A percentile compares a stretch with the other conserved stretches of the same genome.
These are phyloP conservation scores for Mycena amicta DNA, from an alignment of 768 basidiomycete species.

Conservation along the genomic window DNA sequence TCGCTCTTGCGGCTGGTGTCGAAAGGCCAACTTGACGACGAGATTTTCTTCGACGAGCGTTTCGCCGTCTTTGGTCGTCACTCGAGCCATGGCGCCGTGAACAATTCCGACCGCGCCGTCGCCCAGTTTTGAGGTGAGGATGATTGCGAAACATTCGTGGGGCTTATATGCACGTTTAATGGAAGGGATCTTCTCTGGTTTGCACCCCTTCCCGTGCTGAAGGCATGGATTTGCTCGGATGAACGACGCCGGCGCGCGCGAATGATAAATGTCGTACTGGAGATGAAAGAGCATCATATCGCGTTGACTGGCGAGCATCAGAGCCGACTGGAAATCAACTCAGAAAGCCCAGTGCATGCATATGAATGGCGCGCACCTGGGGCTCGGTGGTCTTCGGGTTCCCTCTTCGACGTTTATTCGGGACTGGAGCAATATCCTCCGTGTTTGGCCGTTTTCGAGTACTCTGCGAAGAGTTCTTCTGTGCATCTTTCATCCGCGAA, in stretches of 20 bases:
- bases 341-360: no score
- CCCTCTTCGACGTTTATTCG: background rate
- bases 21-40: conserved; percentile 22
- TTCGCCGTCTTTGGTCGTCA: background rate
- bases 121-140: conserved; percentile 17
- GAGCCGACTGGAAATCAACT: no score
- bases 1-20: conserved; percentile 7
- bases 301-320: background rate
- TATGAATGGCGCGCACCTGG: no score
- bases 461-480: background rate
- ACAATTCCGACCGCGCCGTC: conserved; percentile 15
- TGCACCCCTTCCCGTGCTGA: background rate
- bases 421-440: background rate
- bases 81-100: conserved; percentile 7
- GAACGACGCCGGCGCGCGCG: background rate
- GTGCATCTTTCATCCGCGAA: background rate
- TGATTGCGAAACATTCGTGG: conserved; percentile 10
- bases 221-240: background rate
- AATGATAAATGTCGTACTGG: background rate
- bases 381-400: background rate
- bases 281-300: background rate
- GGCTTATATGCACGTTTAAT: conserved; percentile 8
- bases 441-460: background rate
- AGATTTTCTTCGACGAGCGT: background rate
- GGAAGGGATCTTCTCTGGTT: background rate